Evolutionary conservation across 495 filamentous ascomycete genomes (phyloP).

Genomic region (Xylaria longipes): DNA sequence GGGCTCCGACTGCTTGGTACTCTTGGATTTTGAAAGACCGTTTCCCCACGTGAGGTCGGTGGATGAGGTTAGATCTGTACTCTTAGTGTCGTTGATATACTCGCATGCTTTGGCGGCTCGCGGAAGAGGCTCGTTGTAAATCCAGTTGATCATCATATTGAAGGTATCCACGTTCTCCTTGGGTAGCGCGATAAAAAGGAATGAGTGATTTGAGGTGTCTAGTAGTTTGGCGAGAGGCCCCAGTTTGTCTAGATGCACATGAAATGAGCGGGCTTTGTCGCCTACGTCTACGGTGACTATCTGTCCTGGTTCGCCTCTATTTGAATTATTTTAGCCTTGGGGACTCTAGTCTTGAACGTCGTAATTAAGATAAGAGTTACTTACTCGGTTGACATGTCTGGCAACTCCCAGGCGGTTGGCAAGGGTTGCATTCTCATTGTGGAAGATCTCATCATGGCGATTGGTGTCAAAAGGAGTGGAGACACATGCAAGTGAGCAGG

Average conservation of each 20-base stretch:
- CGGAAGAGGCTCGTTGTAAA: slow-evolving; percentile 5
- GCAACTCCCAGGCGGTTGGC: background rate
- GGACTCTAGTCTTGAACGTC: background rate
- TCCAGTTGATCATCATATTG: slow-evolving; percentile 1
- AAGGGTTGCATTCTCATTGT: background rate
- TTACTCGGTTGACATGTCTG: slow-evolving; percentile 6
- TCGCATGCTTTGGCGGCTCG: background rate
- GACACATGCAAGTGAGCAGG: too few species aligned
- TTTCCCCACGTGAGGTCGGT: background rate
- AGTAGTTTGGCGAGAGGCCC: background rate
- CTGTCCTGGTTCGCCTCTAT: background rate
- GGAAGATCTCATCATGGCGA: background rate
- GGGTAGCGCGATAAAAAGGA: background rate
- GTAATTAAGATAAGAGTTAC: background rate
- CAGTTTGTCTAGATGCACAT: background rate
- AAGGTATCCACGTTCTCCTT: slow-evolving; percentile 9
- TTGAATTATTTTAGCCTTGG: background rate
- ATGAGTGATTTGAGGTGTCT: background rate
- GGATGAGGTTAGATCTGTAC: too few species aligned
- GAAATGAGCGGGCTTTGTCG: background rate
- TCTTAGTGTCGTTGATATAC: background rate
- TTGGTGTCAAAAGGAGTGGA: too few species aligned
- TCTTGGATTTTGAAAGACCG: background rate
- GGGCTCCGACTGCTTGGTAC: too few species aligned
- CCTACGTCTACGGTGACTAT: background rate